A percentile compares a stretch with the other conserved stretches of the same genome.
Conservation (phyloP, 2,329 filamentous ascomycete species). For the Arthrobotrys conoides region DNA sequence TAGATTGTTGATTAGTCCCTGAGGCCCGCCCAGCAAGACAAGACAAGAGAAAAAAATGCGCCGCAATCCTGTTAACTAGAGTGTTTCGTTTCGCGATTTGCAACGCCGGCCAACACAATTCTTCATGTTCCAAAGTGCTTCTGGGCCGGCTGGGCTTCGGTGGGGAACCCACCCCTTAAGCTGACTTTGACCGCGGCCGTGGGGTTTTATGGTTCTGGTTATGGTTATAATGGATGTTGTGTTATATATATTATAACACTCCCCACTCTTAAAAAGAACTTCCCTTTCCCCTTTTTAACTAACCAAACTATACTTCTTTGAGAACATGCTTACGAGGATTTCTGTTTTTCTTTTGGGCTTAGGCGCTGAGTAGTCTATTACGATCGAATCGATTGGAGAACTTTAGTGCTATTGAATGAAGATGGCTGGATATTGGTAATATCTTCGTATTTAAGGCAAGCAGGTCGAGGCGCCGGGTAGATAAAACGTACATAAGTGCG, state of each 20-base stretch:
- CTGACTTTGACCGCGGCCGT: neutral
- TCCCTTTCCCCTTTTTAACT: slow-evolving; percentile 23
- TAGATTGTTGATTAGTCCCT: slow-evolving; percentile 41
- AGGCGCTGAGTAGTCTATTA: slow-evolving; percentile 29
- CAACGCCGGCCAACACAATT: slow-evolving; percentile 34
- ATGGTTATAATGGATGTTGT: too few relatives aligned
- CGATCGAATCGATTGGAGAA: slow-evolving; percentile 22
- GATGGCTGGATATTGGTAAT: slow-evolving; percentile 13
- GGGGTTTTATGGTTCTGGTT: slow-evolving; percentile 37
- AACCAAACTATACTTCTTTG: slow-evolving; percentile 25
- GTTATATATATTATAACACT: slow-evolving; percentile 56
- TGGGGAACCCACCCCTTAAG: slow-evolving; percentile 20
- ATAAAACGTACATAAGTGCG: too few relatives aligned
- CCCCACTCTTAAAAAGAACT: slow-evolving; percentile 37
- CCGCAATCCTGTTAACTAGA: slow-evolving; percentile 39
- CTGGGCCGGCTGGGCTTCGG: slow-evolving; percentile 17
- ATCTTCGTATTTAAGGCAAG: slow-evolving; percentile 17
- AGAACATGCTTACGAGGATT: slow-evolving; percentile 43
- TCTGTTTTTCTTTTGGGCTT: neutral
- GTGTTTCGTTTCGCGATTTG: slow-evolving; percentile 59
- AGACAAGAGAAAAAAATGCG: slow-evolving; percentile 30
- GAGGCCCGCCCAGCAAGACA: neutral
- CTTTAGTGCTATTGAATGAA: neutral
- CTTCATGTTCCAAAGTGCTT: slow-evolving; percentile 13
- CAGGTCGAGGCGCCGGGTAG: slow-evolving; percentile 32